Base-by-base conservation (phyloP, 139 green algal species). In the Chlamydomonas sp. region DNA sequence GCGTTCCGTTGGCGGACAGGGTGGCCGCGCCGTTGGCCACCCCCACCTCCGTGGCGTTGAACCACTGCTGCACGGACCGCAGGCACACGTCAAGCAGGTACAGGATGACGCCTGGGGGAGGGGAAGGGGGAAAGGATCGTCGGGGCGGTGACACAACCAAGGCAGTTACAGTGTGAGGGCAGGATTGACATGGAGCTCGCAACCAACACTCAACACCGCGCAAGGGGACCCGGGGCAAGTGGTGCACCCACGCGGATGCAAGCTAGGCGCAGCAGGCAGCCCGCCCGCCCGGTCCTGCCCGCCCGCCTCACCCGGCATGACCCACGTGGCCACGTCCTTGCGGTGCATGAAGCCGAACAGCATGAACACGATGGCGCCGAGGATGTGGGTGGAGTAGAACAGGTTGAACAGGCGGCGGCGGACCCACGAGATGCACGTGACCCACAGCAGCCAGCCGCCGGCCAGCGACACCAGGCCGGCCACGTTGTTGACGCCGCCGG, bases 311-410 rank as follows among this genome's bases (percentile, higher is more conserved):
- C 82, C 82, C 18, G 82, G 71, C 82, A 87, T 87, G 10, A 87
- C n/a, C 82, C 71, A 87, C 1, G 82, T 63, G 12, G 72, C 72
- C 69, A 80, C 61, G 72, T 87, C 82, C 82, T 87, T 87, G 57
- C 72, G 61, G n/a, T 87, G 82, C 82, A 87, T 87, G 61, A 80
- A 64, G 82, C 69, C 72, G 31, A 87, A 87, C 17, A 87, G 82
- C 61, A 87, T 31, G 82, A 87, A 87, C 2, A 87, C 14, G 1
- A 74, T 5, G 3, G 71, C 82, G 20, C 61, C 82, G 14, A 80
- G 61, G 10, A 80, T 20, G 82, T 87, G 82, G 72, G 4, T 10
- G 61, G 7, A 14, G 82, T 80, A 74, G 61, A 80, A 87, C 2
- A 87, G 31, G n/a, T 63, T 80, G 72, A 80, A 87, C 3, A 87